Base-by-base conservation (phyloP, 441 rosid genomes). In the Euphorbia corollata region DNA sequence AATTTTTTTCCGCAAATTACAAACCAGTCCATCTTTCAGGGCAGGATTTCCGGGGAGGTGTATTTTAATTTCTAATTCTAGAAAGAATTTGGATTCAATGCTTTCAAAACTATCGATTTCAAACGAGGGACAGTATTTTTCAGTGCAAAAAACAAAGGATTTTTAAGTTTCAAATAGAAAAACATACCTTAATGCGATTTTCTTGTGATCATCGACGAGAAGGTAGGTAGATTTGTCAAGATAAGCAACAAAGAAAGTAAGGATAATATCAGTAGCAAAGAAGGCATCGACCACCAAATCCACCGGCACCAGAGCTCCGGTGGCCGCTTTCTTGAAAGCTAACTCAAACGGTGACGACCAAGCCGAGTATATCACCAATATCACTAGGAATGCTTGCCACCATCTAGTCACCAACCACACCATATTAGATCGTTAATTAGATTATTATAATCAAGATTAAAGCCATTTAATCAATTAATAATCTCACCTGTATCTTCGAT, bases 341-440 rank as follows among this genome's bases (percentile, higher is more conserved):
- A 92, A 65, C 77, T 88, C 94, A 20, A 92, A 92, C 0, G 83
- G 77, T n/a, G 97, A 85, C 57, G 87, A 88, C 98, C 97, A 92
- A 16, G 96, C 91, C 0, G 96, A 87, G 83, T 92, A 90, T 0
- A 82, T 75, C 67, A 90, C 97, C 71, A 92, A 65, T 11, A 72
- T 71, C 72, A 90, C 96, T 34, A 92, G 79, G 64, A 81, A 84
- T 9, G 92, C 77, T 65, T 90, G 91, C 98, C 98, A 90, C 80
- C 71, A 74, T 69, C 98, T 88, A 73, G 10, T 22, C 8, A n/a
- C n/a, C n/a, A n/a, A n/a, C n/a, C n/a, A n/a, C n/a, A n/a, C n/a
- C n/a, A n/a, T n/a, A n/a, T n/a, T n/a, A n/a, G n/a, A n/a, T n/a
- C n/a, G n/a, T n/a, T n/a, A n/a, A n/a, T n/a, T n/a, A n/a, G n/a